phyloP scores from a whole-genome alignment of 2,329 filamentous ascomycete species.

The Botrytis elliptica region DNA sequence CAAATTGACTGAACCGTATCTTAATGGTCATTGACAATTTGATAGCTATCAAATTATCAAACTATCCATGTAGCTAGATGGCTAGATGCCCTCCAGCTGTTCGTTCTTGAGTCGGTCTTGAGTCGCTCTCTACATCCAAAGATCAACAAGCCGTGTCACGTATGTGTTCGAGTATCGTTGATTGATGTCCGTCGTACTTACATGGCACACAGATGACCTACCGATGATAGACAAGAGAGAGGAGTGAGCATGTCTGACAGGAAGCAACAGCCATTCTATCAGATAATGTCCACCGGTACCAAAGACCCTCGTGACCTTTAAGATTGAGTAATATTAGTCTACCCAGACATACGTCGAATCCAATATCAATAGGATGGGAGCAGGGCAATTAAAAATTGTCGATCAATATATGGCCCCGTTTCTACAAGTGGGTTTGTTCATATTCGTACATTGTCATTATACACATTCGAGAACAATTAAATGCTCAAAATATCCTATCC shows the following conservation, averaged over 20 bases:
- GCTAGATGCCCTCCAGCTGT: neutral
- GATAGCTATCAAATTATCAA: neutral
- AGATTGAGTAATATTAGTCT: neutral
- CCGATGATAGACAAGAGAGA: neutral
- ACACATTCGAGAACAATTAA: neutral
- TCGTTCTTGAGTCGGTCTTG: neutral
- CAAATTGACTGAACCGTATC: neutral
- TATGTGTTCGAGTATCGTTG: neutral
- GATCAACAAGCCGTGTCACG: neutral
- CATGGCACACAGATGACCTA: neutral
- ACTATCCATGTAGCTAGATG: neutral
- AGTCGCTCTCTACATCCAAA: neutral
- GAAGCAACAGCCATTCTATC: neutral
- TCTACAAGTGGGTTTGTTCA: neutral
- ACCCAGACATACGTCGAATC: neutral
- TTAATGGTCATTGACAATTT: neutral
- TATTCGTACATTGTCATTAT: slow-evolving; percentile 3
- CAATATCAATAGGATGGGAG: slow-evolving; percentile 3
- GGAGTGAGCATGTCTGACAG: neutral
- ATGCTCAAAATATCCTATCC: slow-evolving; percentile 31
- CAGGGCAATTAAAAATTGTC: neutral
- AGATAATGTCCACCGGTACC: neutral
- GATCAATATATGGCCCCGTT: slow-evolving; percentile 1
- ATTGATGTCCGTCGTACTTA: neutral
- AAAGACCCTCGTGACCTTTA: neutral